Evolutionary conservation across 768 basidiomycete species (phyloP).

Genomic region (Russula sp.): DNA sequence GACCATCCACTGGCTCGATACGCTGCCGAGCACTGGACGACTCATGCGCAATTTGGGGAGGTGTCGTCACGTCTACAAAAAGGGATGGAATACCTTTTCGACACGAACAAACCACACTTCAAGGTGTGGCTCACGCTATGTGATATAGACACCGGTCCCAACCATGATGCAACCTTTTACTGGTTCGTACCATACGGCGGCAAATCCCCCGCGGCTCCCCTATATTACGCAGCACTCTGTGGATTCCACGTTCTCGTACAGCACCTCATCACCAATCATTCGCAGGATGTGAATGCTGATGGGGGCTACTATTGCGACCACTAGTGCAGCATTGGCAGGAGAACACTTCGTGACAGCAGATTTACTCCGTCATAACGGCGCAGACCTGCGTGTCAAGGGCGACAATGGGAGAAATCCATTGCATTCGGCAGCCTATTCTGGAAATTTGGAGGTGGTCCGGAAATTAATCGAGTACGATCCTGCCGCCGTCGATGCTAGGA

Average conservation of each 20-base stretch:
- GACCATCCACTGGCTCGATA: background rate
- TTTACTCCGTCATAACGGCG: background rate
- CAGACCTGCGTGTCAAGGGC: too few relatives aligned
- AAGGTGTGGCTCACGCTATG: background rate
- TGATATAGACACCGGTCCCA: background rate
- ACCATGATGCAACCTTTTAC: background rate
- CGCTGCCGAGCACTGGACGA: background rate
- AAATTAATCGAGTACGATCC: background rate
- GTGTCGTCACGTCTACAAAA: too few relatives aligned
- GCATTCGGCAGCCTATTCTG: background rate
- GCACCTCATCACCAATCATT: background rate
- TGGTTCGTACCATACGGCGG: background rate
- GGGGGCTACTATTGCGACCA: background rate
- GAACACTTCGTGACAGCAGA: background rate
- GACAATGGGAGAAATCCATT: fast-evolving
- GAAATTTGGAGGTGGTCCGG: background rate
- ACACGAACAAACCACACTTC: background rate
- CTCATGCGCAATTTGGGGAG: background rate
- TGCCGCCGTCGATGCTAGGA: background rate
- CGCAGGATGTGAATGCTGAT: background rate
- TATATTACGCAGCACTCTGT: background rate
- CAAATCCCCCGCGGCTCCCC: background rate
- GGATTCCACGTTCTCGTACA: background rate
- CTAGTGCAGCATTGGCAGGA: background rate
- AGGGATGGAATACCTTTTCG: too few relatives aligned